Base-by-base conservation (phyloP, 2,329 filamentous ascomycete species). In the Exutisphaerella laricina region DNA sequence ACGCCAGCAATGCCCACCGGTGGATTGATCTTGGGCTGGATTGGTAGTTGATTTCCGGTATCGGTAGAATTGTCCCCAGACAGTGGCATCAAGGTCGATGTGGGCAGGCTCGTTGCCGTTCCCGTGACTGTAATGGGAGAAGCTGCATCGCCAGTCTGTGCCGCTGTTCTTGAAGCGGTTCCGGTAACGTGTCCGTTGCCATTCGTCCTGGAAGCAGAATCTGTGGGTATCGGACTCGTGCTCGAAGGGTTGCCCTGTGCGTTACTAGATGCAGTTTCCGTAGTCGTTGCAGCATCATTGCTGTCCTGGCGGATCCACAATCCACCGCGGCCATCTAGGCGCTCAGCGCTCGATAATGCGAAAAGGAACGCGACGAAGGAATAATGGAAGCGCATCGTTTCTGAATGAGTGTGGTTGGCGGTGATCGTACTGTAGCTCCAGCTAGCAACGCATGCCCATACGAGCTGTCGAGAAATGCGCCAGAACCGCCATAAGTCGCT, bases 1-100 rank as follows among this genome's bases (percentile, higher is more conserved):
- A 82, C 77, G 17, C 89, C 90, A 23, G 81, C 82, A 36, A 96
- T 77, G 3, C 80, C 86, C 66, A 87, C 81, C 29, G 82, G 88
- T 3, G 90, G 88, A 2, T 88, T 95, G 35, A 97, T 73, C 42
- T 64, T 67, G 0, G 90, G 88, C 17, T 77, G 58, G 23, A 95
- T 69, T 0, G 90, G 90, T 13, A 96, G 72, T 14, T 14, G 35
- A 13, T 46, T 43, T 4, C 18, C 18, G 17, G 43, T 23, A 20
- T 8, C 14, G 13, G 35, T 39, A 5, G 34, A 39, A 28, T 30
- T 22, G 18, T 13, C 33, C 7, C 28, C 41, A 13, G 41, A 35
- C 12, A 39, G 21, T 12, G 28, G 16, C n/a, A 18, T 33, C 10
- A 20, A 14, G 4, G 41, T 39, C 4, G 35, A 20, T 5, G 34